Base-by-base conservation (phyloP, 805 yeast genomes). In the Zygosaccharomyces bailii region DNA sequence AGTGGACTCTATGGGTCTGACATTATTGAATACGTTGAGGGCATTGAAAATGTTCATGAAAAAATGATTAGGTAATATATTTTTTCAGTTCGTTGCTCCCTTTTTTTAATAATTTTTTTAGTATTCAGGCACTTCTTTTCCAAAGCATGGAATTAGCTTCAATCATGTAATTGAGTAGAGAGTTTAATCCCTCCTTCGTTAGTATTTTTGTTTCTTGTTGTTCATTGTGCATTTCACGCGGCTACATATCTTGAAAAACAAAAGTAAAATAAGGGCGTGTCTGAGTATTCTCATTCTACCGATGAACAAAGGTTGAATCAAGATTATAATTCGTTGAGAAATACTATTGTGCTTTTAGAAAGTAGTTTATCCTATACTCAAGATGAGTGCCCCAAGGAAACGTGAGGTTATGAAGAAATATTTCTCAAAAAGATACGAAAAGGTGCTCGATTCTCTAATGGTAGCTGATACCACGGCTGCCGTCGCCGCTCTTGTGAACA, bases 11-110 rank as follows among this genome's bases (percentile, higher is more conserved):
- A 71, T 50, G 82, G 82, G 3, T 79, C 84, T 48, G 72, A 74
- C 10, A 63, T 81, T 18, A 74, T 79, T 16, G 88, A 81, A 39
- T 64, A 78, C 23, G 63, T 66, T 33, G 89, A 82, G 59, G 85
- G 85, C 0, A 69, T 79, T 2, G 49, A 50, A 41, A 46, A 46
- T 11, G 35, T 33, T 29, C 46, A 38, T 32, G 44, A 48, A 36
- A 20, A 37, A 37, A 32, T 42, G 20, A 44, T 48, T 10, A 41
- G 51, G 32, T 48, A 36, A 48, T 14, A 17, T 24, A 5, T 17
- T 19, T 5, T 6, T 34, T 34, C 11, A 20, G 18, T 34, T 33
- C 17, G 9, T 14, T 11, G 9, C n/a, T 32, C 19, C 25, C 25
- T 9, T 21, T 9, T 21, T 6, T 21, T 9, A n/a, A n/a, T n/a